Conservation (phyloP, 306 rosid genomes). For the Cucumis cinereus region DNA sequence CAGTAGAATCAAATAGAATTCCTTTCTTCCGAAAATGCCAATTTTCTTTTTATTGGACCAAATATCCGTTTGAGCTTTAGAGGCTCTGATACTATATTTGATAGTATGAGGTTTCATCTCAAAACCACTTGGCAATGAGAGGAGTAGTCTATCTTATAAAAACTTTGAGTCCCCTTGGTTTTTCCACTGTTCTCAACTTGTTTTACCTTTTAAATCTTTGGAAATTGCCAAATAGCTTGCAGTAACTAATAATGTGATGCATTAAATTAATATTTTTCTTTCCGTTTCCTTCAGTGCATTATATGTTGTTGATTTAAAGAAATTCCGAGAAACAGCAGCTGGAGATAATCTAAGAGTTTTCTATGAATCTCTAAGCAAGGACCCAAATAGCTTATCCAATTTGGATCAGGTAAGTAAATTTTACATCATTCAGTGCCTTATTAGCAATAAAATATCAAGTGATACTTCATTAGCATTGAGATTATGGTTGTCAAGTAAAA, state of each 20-base stretch:
- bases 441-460: not conserved
- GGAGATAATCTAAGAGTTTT: slow-evolving; percentile 99
- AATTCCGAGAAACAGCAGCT: slow-evolving; percentile 93
- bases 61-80: too few relatives aligned
- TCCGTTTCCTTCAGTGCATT: slow-evolving; percentile 57
- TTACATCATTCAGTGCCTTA: not conserved
- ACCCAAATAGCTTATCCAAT: slow-evolving; percentile 91
- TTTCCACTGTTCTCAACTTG: too few relatives aligned
- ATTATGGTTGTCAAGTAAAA: not conserved
- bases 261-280: not conserved
- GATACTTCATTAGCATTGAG: not conserved
- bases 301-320: slow-evolving; percentile 90
- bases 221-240: not conserved
- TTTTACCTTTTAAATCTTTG: not conserved
- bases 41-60: too few relatives aligned
- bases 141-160: too few relatives aligned
- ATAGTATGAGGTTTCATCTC: too few relatives aligned
- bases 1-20: not conserved
- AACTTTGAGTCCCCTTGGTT: too few relatives aligned
- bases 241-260: not conserved
- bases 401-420: slow-evolving; percentile 76
- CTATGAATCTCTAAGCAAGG: slow-evolving; percentile 97
- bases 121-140: too few relatives aligned
- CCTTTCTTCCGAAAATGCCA: not conserved
- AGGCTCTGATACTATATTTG: too few relatives aligned